Evolutionary conservation across 345 rosid genomes (phyloP), one percentile per base, ranked within the genome.

Genomic region (Clarkia xantiana): DNA sequence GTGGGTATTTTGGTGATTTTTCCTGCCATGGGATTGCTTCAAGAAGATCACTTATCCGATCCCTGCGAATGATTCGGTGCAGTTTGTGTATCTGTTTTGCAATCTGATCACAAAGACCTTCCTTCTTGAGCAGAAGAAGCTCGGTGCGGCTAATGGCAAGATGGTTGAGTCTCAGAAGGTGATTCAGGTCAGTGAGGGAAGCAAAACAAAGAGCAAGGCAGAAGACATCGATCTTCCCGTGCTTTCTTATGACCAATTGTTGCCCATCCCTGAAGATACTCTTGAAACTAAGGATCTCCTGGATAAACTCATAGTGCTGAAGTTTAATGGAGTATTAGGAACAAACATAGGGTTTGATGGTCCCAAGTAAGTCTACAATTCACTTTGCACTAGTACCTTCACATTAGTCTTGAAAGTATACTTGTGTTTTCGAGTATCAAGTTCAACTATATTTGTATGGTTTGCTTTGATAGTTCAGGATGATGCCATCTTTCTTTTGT

Each of bases 41-140:
- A 71, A 71, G 78, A 80, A 62, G 73, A 69, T 91, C 55, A 73
- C 96, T 0, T 91, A 91, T 53, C 99, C 99, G 0, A 73, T 91
- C 40, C 99, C 99, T 0, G 96, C 86, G 14, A 84, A 84, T 65
- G 94, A 91, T 46, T 84, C 99, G 0, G 93, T 80, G 10, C 79
- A 91, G 79, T 91, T 91, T 52, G 95, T 91, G 39, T 91, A 91
- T 64, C 71, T 91, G 78, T 78, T 86, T 51, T 87, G 96, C 51
- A 91, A 91, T 65, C 76, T 91, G 73, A 87, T 91, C 36, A 87
- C 99, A 0, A 91, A 86, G 68, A 76, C 95, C n/a, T 69, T 86
- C 48, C 72, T 82, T 68, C 67, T 71, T 8, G 96, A 91, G 75
- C 74, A 78, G 77, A 80, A 71, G 84, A 80, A 74, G 68, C 45